Base-by-base conservation (phyloP, 805 yeast species). In the Yamadazyma akitaensis region DNA sequence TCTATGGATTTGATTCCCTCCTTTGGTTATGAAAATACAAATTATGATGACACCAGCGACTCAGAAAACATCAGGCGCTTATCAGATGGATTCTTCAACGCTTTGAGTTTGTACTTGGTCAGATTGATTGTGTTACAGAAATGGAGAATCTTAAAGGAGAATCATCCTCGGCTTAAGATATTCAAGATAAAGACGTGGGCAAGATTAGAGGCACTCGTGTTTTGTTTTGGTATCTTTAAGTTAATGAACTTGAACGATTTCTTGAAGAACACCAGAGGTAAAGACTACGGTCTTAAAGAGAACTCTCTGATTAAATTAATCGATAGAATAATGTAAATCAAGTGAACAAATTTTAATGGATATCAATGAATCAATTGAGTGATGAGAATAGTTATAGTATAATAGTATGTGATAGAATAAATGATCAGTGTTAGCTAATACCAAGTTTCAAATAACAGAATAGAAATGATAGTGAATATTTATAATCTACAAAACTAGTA, bases 111-210 rank as follows among this genome's bases (percentile, higher is more conserved):
- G 40, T 70, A 70, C 51, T 54, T 71, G 28, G 50, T 65, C 37
- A 57, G 68, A 43, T 52, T 70, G 42, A 59, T 70, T 1, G 49
- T 70, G n/a, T 49, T 71, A 26, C 67, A 71, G 10, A 70, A 70
- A 51, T 71, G 76, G 76, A 59, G 76, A 35, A 68, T 67, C 30
- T 47, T 59, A 30, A 70, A 70, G 53, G 73, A 67, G 18, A 64
- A 66, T 55, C 72, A 67, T 48, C 72, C 72, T 0, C 51, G 55
- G 48, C 65, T 70, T 51, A 59, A 53, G 30, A 12, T 49, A 16
- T 46, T 68, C 26, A 58, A 55, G 25, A 45, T 61, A 16, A 56
- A 52, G 14, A 55, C 61, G 11, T 70, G 75, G 73, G 58, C 56
- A 35, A 52, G 58, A 18, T 37, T 67, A 25, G 75, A 71, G 53